Evolutionary conservation across 2,329 filamentous ascomycete species (phyloP).

Genomic region (Penicillium sp.): DNA sequence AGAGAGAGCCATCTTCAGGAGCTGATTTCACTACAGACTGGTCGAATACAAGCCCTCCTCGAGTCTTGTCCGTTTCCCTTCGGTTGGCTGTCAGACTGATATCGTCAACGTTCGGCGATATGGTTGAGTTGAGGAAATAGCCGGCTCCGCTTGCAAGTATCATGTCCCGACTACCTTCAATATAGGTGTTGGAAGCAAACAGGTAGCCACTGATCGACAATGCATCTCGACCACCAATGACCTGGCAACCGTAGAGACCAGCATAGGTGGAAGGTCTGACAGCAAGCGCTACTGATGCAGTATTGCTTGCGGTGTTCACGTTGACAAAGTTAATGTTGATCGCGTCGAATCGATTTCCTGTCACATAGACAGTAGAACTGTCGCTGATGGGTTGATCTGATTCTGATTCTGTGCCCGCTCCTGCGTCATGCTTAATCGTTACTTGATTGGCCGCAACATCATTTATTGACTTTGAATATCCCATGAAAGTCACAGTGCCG

Average conservation of each 20-base stretch:
- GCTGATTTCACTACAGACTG: constrained; percentile 32
- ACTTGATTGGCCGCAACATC: constrained; percentile 38
- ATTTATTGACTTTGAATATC: constrained; percentile 34
- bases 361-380: constrained; percentile 38
- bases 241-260: constrained; percentile 34
- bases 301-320: constrained; percentile 34
- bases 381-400: constrained; percentile 35
- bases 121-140: constrained; percentile 41
- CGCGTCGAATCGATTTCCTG: constrained; percentile 35
- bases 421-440: constrained; percentile 32
- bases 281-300: constrained; percentile 39
- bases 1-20: too few species aligned
- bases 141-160: constrained; percentile 42
- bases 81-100: constrained; percentile 38
- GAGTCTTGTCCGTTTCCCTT: constrained; percentile 35
- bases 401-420: constrained; percentile 36
- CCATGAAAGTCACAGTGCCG: constrained; percentile 38
- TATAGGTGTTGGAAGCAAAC: constrained; percentile 40
- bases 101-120: constrained; percentile 35
- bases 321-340: constrained; percentile 41
- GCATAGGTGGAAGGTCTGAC: constrained; percentile 41
- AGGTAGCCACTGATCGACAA: constrained; percentile 35
- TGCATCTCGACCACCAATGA: constrained; percentile 38
- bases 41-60: constrained; percentile 37
- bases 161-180: constrained; percentile 42